Percentiles rank a stretch among this genome's conserved stretches.
These are phyloP conservation scores for Croton laevigatus DNA, from an alignment of 441 rosid species.

Conservation along the genomic window DNA sequence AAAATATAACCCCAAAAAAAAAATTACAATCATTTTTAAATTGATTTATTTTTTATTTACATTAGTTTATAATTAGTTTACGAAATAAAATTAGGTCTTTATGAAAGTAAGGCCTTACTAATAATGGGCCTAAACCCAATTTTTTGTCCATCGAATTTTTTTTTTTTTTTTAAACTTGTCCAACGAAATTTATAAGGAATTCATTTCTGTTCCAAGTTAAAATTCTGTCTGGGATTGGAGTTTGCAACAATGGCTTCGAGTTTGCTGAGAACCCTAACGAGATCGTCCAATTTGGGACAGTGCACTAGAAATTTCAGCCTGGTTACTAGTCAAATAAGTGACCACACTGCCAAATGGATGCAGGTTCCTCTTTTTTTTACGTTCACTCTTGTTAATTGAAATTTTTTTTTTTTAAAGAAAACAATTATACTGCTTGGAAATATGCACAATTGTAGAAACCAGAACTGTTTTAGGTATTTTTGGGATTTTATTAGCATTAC, in stretches of 20 bases:
- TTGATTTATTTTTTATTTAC: too few species aligned
- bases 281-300: conserved; percentile 42
- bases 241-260: conserved; percentile 50
- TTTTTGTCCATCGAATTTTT: too few species aligned
- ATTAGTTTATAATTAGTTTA: too few species aligned
- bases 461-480: background rate
- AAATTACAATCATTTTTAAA: too few species aligned
- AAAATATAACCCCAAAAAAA: too few species aligned
- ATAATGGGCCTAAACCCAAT: background rate
- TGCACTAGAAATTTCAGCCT: conserved; percentile 51
- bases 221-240: background rate
- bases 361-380: conserved; percentile 45
- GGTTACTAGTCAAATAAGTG: conserved; percentile 46
- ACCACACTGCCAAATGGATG: conserved; percentile 99
- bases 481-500: background rate
- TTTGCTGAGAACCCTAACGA: conserved; percentile 49
- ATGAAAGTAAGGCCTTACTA: background rate
- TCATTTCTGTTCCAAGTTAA: background rate
- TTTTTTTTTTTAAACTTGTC: background rate
- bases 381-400: background rate
- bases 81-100: too few species aligned
- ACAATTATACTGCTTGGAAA: background rate
- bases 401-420: background rate
- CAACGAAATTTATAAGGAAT: background rate
- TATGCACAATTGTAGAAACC: background rate